These are phyloP conservation scores for Gracilaria gracilis DNA, from an alignment of 23 red algal species.

Conservation along the genomic window DNA sequence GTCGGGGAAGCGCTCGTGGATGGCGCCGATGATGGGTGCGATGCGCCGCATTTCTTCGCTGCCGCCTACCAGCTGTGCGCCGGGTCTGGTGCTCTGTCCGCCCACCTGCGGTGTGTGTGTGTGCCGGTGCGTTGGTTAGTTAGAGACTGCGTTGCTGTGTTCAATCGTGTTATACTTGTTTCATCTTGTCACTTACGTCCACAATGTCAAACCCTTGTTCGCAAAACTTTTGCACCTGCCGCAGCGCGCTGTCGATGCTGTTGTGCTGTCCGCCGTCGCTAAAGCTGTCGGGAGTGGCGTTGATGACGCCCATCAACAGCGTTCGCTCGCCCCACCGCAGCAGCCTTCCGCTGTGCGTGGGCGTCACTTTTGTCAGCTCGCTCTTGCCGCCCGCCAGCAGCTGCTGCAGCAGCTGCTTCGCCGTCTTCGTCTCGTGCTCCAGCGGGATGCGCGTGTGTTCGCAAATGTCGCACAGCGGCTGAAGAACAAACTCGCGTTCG, in stretches of 20 bases:
- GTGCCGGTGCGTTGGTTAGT: background rate
- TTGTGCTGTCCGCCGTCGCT: slow-evolving; percentile 84
- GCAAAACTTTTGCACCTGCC: slow-evolving; percentile 66
- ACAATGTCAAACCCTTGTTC: slow-evolving; percentile 60
- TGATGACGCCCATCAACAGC: slow-evolving; percentile 84
- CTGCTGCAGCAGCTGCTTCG: slow-evolving; percentile 12
- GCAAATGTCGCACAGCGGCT: slow-evolving; percentile 73
- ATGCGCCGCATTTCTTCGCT: slow-evolving; percentile 71
- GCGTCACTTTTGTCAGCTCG: slow-evolving; percentile 49
- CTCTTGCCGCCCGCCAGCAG: slow-evolving; percentile 21
- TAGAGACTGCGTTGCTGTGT: background rate
- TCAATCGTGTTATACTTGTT: background rate
- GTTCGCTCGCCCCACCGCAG: slow-evolving; percentile 55
- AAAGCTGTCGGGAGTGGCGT: slow-evolving; percentile 97
- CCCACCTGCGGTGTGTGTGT: slow-evolving; percentile 61
- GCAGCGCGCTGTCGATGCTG: slow-evolving; percentile 47
- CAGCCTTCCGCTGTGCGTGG: slow-evolving; percentile 24
- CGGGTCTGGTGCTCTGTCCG: slow-evolving; percentile 91
- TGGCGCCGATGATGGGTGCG: slow-evolving; percentile 71
- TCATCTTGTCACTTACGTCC: slow-evolving; percentile 37
- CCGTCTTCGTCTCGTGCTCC: background rate
- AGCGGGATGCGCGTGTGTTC: slow-evolving; percentile 2
- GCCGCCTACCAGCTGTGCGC: slow-evolving; percentile 55
- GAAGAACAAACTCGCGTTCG: slow-evolving; percentile 92
- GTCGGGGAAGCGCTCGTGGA: slow-evolving; percentile 56